Conservation (phyloP, 345 rosid species). For the Dimocarpus longan region DNA sequence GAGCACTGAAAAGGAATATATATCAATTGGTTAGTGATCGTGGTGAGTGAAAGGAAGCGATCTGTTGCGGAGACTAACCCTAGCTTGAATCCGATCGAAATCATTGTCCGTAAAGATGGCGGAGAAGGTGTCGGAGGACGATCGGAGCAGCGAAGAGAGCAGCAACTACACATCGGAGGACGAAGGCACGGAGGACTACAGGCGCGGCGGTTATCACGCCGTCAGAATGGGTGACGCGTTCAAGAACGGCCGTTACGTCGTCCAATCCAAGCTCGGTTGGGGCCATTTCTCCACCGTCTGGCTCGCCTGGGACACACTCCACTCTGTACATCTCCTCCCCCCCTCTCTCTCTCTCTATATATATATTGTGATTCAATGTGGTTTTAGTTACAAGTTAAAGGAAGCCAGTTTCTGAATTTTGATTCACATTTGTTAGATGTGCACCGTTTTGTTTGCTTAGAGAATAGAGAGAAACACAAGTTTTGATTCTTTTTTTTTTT, state of each 20-base stretch:
- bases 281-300: constrained; percentile 88
- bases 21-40: background rate
- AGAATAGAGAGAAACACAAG: background rate
- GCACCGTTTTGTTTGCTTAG: background rate
- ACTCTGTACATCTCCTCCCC: constrained; percentile 34
- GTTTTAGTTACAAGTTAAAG: background rate
- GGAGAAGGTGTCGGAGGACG: constrained; percentile 42
- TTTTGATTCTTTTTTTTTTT: background rate
- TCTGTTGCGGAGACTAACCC: background rate
- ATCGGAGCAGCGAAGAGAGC: constrained; percentile 45
- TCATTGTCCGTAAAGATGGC: constrained; percentile 26
- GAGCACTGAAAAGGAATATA: background rate
- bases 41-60: background rate
- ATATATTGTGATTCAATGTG: background rate
- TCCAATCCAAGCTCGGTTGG: constrained; percentile 78
- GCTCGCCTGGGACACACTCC: constrained; percentile 73
- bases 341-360: background rate
- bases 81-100: background rate
- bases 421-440: background rate
- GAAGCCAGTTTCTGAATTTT: no score
- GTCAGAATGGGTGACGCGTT: constrained; percentile 68
- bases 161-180: constrained; percentile 69
- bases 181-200: constrained; percentile 74
- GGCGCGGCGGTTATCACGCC: constrained; percentile 74
- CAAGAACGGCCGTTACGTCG: constrained; percentile 63